phyloP scores from a whole-genome alignment of 225 moss, liverwort and hornwort genomes.

The Straminergon stramineum region DNA sequence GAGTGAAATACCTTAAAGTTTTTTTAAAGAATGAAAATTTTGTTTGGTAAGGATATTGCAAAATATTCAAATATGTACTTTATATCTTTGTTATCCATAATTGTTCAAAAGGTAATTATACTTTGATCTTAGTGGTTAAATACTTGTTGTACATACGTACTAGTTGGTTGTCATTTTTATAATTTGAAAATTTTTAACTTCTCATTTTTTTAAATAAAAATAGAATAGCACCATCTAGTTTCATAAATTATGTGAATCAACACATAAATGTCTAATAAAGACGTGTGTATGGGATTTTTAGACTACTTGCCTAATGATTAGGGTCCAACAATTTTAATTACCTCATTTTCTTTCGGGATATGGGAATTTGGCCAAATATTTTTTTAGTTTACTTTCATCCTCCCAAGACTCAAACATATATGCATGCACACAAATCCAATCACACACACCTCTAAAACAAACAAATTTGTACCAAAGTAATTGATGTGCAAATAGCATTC shows the following conservation, averaged over 20 bases:
- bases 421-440: not conserved
- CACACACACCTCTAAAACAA: not conserved
- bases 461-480: not conserved
- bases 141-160: rapidly evolving
- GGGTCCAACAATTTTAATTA: not conserved
- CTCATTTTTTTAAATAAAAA: not conserved
- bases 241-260: not conserved
- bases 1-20: not conserved
- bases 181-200: not conserved
- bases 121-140: too few species aligned
- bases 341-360: not conserved
- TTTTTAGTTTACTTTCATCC: not conserved
- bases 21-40: not conserved
- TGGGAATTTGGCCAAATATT: not conserved
- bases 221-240: rapidly evolving
- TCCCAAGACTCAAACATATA: not conserved
- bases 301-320: not conserved
- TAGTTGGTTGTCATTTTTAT: too few species aligned
- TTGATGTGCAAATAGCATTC: not conserved
- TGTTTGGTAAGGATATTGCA: rapidly evolving
- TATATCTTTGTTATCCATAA: not conserved
- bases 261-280: not conserved
- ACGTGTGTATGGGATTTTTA: not conserved
- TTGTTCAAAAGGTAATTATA: not conserved
- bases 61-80: not conserved